Percentiles rank a stretch among this genome's conserved stretches.
These are phyloP conservation scores for Viola odorata DNA, from an alignment of 345 rosid species.

Conservation along the genomic window DNA sequence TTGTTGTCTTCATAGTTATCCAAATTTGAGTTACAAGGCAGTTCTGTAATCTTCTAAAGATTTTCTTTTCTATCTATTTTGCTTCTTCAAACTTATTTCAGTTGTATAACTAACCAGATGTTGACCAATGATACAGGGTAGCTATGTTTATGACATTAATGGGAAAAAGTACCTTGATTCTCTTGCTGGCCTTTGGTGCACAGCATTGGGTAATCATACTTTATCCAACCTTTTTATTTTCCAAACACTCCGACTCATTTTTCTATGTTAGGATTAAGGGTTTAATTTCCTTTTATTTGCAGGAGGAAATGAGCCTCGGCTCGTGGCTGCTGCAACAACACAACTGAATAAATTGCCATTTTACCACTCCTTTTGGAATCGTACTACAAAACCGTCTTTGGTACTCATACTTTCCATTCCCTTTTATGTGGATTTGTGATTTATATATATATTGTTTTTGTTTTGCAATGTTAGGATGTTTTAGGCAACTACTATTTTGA, in stretches of 20 bases:
- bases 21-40: not conserved
- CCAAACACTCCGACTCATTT: not conserved
- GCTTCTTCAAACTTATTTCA: not conserved
- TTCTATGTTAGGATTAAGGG: not conserved
- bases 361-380: slow-evolving; percentile 98
- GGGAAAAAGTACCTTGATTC: slow-evolving; percentile 95
- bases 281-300: slow-evolving; percentile 13
- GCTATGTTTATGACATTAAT: slow-evolving; percentile 67
- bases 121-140: slow-evolving; percentile 46
- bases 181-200: slow-evolving; percentile 97
- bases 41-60: not conserved
- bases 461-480: no score
- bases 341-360: slow-evolving; percentile 83
- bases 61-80: not conserved
- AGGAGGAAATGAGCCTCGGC: slow-evolving; percentile 91
- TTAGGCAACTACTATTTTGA: no score
- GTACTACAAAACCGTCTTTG: slow-evolving; percentile 92
- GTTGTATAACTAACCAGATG: slow-evolving; percentile 6
- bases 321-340: slow-evolving; percentile 71
- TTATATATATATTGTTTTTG: no score
- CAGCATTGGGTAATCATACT: slow-evolving; percentile 61
- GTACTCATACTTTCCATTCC: slow-evolving; percentile 27
- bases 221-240: not conserved
- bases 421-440: no score
- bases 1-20: not conserved